Base-by-base conservation (phyloP, 768 basidiomycete genomes). In the Suillus occidentalis region DNA sequence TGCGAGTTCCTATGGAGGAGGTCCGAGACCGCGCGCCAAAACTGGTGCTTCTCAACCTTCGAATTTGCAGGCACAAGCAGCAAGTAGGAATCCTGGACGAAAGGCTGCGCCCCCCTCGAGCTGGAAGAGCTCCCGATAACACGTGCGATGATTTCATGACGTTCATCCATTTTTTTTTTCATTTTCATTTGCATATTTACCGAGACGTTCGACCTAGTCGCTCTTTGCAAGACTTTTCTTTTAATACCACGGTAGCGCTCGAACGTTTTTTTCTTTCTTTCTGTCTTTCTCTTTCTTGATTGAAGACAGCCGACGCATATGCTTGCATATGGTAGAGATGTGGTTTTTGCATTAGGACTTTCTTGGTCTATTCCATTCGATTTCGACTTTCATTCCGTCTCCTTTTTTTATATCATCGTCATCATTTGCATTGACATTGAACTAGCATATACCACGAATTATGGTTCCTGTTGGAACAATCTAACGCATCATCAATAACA, bases 41-140 rank as follows among this genome's bases (percentile, higher is more conserved):
- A 81, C 79, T 1, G 80, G 73, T 0, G 68, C 65, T 6, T 34
- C 70, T 2, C 63, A 76, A 8, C 61, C 75, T 1, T 62, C 75
- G 37, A 65, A 68, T 36, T 64, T 67, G n/a, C 60, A 67, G 14
- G 22, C 64, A 1, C 67, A 34, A 50, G n/a, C 22, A 16, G 56
- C 76, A 0, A 72, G 67, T 25, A 73, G 69, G 39, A 52, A 64
- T 65, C 60, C 71, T 64, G 63, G 59, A 56, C 66, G 75, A 67
- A 79, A 72, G 55, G 77, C 77, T n/a, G 77, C 81, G 2, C 87
- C 87, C 10, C 87, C 87, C 14, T 89, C 87, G 42, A 88, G 87
- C 67, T 89, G 87, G 87, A 87, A 84, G 73, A 76, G 10, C 53
- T 36, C 66, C 4, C 71, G 71, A 40, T 76, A 56, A 67, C 25